Percentiles rank a stretch among this genome's conserved stretches.
These are phyloP conservation scores for Fusarium metavorans DNA, from an alignment of 2,329 filamentous ascomycete species.

Conservation along the genomic window DNA sequence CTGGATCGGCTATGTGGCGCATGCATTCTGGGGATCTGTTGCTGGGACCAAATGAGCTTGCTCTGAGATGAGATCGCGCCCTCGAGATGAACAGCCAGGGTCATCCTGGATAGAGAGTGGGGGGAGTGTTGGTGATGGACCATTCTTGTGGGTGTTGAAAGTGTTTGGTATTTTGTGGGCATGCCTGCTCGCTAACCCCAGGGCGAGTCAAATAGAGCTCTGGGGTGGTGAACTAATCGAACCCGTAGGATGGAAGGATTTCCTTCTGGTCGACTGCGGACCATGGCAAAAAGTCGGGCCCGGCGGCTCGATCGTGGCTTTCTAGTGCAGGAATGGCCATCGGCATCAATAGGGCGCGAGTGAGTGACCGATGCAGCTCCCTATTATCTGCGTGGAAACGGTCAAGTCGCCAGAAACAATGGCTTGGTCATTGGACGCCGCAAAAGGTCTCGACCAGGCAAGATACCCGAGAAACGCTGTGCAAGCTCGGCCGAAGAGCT, in stretches of 20 bases:
- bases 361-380: neutral
- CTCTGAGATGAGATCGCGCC: conserved; percentile 3
- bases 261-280: neutral
- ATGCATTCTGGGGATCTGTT: conserved; percentile 7
- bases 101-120: conserved; percentile 14
- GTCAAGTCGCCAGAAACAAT: conserved; percentile 1
- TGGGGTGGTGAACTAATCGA: neutral
- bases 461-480: neutral
- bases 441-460: neutral
- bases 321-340: conserved; percentile 9
- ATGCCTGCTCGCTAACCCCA: neutral
- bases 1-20: conserved; percentile 14
- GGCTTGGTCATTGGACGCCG: neutral
- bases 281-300: neutral
- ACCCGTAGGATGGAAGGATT: conserved; percentile 1
- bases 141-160: neutral
- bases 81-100: neutral
- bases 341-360: neutral
- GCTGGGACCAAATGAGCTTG: neutral
- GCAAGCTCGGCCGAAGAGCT: neutral
- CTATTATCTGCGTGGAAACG: conserved; percentile 2
- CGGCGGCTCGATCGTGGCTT: conserved; percentile 32
- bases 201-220: neutral
- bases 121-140: conserved; percentile 18
- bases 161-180: neutral